Percentiles rank a stretch among this genome's conserved stretches.
Conservation (phyloP, 1,284 basidiomycete genomes). For the Ganoderma leucocontextum region DNA sequence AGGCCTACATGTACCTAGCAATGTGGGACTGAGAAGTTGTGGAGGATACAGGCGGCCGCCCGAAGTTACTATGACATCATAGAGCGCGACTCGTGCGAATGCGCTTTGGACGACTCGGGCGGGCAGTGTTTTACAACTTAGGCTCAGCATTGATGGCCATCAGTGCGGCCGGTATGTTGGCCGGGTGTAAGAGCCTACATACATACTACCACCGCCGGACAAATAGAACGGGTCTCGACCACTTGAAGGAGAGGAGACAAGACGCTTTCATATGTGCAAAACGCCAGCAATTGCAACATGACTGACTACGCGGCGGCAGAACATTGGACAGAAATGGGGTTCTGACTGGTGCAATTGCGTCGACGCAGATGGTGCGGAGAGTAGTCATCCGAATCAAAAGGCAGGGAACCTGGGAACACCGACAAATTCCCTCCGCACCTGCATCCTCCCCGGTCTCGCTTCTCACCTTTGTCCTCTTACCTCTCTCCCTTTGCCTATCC, state of each 20-base stretch:
- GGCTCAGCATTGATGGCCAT: background rate
- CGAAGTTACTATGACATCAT: conserved; percentile 25
- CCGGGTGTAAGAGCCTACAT: background rate
- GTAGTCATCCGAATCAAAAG: conserved; percentile 2
- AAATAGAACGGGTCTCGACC: background rate
- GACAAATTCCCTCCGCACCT: conserved; percentile 15
- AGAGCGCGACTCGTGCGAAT: background rate
- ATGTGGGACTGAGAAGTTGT: background rate
- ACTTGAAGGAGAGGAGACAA: background rate
- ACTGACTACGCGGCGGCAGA: background rate
- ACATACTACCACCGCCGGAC: background rate
- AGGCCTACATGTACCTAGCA: background rate
- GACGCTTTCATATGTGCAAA: background rate
- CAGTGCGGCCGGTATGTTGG: background rate
- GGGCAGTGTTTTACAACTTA: background rate
- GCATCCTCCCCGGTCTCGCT: conserved; percentile 12
- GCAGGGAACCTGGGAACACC: background rate
- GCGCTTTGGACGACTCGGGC: background rate
- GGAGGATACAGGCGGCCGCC: background rate
- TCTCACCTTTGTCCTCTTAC: conserved; percentile 12
- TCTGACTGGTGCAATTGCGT: background rate
- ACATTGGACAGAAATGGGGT: conserved; percentile 8
- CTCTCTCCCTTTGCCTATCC: conserved; percentile 13
- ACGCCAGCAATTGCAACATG: background rate
- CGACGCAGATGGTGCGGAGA: background rate